Conservation (phyloP, 2,329 filamentous ascomycete genomes). For the Ophiocordyceps robertsii region DNA sequence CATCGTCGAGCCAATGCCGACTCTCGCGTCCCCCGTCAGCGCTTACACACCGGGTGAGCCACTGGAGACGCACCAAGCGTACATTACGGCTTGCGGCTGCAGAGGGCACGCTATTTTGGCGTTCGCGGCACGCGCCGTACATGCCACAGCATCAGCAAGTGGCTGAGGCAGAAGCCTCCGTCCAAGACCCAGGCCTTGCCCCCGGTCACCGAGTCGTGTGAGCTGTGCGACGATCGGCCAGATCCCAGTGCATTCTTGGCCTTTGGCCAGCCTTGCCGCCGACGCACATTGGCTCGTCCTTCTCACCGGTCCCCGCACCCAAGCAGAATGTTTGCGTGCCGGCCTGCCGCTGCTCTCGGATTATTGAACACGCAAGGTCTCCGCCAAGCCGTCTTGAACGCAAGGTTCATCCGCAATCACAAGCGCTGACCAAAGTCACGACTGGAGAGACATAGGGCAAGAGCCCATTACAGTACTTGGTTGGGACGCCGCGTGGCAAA, state of each 20-base stretch:
- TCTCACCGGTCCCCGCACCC: slow-evolving; percentile 11
- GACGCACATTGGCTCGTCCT: slow-evolving; percentile 5
- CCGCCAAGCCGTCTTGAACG: neutral
- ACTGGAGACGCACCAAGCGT: neutral
- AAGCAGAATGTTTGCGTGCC: neutral
- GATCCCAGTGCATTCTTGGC: neutral
- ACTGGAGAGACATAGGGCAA: neutral
- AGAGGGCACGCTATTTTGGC: neutral
- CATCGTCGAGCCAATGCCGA: neutral
- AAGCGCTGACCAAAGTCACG: neutral
- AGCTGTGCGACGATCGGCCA: slow-evolving; percentile 1
- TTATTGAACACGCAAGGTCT: neutral
- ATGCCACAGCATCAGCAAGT: neutral
- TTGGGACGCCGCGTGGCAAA: neutral
- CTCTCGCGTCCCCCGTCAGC: neutral
- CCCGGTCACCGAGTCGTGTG: slow-evolving; percentile 5
- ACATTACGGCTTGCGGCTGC: neutral
- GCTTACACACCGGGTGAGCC: slow-evolving; percentile 1
- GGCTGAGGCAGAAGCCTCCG: neutral
- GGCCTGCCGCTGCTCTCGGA: neutral
- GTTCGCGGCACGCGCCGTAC: neutral
- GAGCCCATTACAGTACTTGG: neutral
- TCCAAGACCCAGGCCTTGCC: neutral
- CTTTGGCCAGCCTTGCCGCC: too few species aligned
- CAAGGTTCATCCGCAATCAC: neutral